Evolutionary conservation across 306 rosid genomes (phyloP), one percentile per base, ranked within the genome.

Genomic region (Malus sieversii): DNA sequence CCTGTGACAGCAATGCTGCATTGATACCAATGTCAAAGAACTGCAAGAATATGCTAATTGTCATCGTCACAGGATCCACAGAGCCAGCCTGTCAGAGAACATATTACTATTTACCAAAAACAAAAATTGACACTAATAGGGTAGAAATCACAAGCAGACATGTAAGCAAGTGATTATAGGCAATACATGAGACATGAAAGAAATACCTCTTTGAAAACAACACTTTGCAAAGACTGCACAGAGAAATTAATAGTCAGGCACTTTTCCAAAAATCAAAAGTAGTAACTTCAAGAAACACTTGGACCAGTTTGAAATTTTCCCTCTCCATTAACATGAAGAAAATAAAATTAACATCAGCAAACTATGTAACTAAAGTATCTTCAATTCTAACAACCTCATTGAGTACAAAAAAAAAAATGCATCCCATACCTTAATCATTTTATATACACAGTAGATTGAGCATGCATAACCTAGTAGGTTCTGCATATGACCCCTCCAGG

Each of bases 401-500:
- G 23, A 51, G 66, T 45, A 15, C 44, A 15, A 55, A n/a, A 48
- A 55, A n/a, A 48, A 48, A 15, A 29, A 10, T 33, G 44, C 46
- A 66, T 19, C 15, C 30, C 74, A 74, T 84, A 95, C 98, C 97
- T 95, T 95, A 61, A 95, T 84, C 99, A 95, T 95, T 85, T 95
- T 95, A 82, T 95, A 95, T 67, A 95, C 97, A 87, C 99, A 95
- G 73, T 95, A 95, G n/a, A 87, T 71, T 3, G 99, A 95, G 80
- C 99, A 95, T 74, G 96, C 99, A 83, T 92, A 95, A 83, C 99
- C 99, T 75, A 92, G 97, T 44, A 95, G 87, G 85, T 95, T 95
- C 87, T 90, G 97, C 97, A 90, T 83, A 83, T 95, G 99, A 75
- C 99, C 99, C 84, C 78, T 90, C 99, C 97, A 95, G 53, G 99